Evolutionary conservation across 1,139 yeast species (phyloP).

Genomic region (Saccharomyces uvarum): DNA sequence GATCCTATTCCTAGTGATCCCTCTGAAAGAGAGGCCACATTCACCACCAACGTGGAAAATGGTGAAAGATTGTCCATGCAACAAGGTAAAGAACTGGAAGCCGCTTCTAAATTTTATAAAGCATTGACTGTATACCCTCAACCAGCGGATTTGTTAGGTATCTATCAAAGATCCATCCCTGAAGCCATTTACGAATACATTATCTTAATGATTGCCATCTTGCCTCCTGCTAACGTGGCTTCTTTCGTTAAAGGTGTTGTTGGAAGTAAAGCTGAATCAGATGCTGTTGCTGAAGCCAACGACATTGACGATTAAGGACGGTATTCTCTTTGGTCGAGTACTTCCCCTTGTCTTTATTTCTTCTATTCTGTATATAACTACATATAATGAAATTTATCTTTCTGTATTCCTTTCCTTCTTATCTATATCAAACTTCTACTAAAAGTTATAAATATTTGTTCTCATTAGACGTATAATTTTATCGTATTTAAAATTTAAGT

Average conservation of each 20-base stretch:
- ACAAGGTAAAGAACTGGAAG: slow-evolving; percentile 58
- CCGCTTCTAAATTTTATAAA: slow-evolving; percentile 87
- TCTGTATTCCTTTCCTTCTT: not conserved
- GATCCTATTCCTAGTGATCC: slow-evolving; percentile 74
- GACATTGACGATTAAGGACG: slow-evolving; percentile 23
- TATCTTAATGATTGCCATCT: slow-evolving; percentile 79
- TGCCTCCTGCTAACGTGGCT: slow-evolving; percentile 78
- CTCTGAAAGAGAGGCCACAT: slow-evolving; percentile 56
- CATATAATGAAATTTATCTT: not conserved
- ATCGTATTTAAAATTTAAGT: not conserved
- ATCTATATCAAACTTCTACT: not conserved
- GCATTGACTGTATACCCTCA: slow-evolving; percentile 93
- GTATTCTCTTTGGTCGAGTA: not conserved
- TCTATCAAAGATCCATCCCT: slow-evolving; percentile 83
- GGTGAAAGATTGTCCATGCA: slow-evolving; percentile 66
- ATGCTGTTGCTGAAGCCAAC: slow-evolving; percentile 13
- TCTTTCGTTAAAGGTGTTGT: slow-evolving; percentile 49
- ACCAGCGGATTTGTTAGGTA: slow-evolving; percentile 82
- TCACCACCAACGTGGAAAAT: slow-evolving; percentile 72
- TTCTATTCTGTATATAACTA: not conserved
- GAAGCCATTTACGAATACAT: slow-evolving; percentile 73
- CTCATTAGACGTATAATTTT: not conserved
- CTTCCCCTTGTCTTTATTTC: slow-evolving; percentile 3
- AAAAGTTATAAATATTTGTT: not conserved
- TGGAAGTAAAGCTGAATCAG: slow-evolving; percentile 16